Base-by-base conservation (phyloP, 2,329 filamentous ascomycete species). In the Trichoderma oligosporum region DNA sequence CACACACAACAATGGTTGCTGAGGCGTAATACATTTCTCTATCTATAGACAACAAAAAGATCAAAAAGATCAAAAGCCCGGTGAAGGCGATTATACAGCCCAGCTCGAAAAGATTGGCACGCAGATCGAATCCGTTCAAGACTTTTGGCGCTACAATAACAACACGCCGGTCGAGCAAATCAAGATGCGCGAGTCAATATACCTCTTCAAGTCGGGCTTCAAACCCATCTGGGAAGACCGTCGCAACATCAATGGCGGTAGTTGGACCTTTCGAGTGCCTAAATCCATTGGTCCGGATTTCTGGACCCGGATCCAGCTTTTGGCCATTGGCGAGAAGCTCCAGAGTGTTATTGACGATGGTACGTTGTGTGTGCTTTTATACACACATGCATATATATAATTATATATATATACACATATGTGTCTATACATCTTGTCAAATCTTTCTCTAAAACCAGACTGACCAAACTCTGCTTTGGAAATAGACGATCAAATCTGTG, bases 191-290 rank as follows among this genome's bases (percentile, higher is more conserved):
- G 87, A 91, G 73, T 87, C 84, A 44, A 82, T 91, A 62, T 89
- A 91, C 70, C 80, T 92, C 63, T 91, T 91, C 78, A 91, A 91
- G 72, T 79, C 83, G 61, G 88, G 88, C 33, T 89, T 90, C 72
- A 82, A 82, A 61, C 88, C 88, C 57, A 77, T 91, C 64, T 91
- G 88, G 88, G 88, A 91, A 74, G 93, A 97, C 70, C 83, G 89
- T 38, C 85, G 94, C 66, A 97, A 97, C 73, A 78, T 87, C 59
- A 81, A 85, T 61, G 93, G 93, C 52, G 93, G 93, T 48, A 88
- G 88, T 70, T 97, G 91, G 91, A 95, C 91, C 20, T 96, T 97
- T 74, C 86, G 92, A 49, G 87, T 97, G 42, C 85, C 87, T 62
- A 96, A 96, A 77, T 80, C 78, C 61, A 80, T 82, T 35, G 84